Evolutionary conservation across 1,284 basidiomycete genomes (phyloP), one percentile per base, ranked within the genome.

Genomic region (Stygiomarasmius scandens): DNA sequence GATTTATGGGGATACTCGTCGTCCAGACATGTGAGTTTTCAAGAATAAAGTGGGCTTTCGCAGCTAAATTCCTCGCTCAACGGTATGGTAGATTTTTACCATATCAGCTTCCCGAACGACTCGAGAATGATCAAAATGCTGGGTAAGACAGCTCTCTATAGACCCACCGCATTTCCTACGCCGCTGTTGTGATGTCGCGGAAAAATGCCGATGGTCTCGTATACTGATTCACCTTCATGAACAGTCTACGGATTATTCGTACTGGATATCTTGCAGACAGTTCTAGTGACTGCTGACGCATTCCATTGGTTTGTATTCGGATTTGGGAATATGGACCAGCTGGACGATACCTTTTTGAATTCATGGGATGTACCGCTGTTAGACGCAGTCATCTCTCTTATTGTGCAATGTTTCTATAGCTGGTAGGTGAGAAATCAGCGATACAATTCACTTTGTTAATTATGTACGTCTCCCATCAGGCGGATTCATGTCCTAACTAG

Each of bases 301-400:
- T 65, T 65, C 45, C 64, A 63, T 34, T 61, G 60, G 58, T 63
- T 64, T 49, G 61, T 61, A 11, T 65, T 58, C 45, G 62, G 62
- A 3, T 65, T 62, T 49, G 56, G 59, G 2, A 55, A 62, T 38
- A 19, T 50, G 22, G 43, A 45, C 2, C 55, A 52, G 36, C 58
- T 65, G 23, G 54, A 63, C 56, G 56, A 64, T 27, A 54, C 63
- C 2, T 64, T 64, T 53, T 51, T 62, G 32, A 64, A 64, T 49
- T 62, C 63, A 3, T 64, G 63, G 63, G 63, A 64, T 54, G 61
- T 64, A 9, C 63, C 63, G 20, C 16, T 64, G 44, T n/a, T 64
- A 16, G 63, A 64, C 56, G 23, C 61, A 16, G 25, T 64, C 12
- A 61, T 64, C 24, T 57, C 61, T 20, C 52, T 64, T 20, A 51